Evolutionary conservation across 2,329 filamentous ascomycete species (phyloP).

Genomic region (Aspergillus aculeatinus): DNA sequence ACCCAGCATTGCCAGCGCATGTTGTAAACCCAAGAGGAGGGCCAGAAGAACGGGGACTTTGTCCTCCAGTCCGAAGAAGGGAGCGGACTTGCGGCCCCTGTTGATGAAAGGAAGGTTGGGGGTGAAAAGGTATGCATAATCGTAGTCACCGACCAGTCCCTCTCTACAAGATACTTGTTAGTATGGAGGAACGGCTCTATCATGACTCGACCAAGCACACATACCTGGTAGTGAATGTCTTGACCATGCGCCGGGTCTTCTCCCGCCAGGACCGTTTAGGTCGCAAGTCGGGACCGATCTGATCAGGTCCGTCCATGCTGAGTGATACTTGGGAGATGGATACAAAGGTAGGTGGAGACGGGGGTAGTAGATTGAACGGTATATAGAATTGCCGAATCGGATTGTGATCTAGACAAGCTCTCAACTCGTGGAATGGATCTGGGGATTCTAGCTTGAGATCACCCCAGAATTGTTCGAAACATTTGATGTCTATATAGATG

Average conservation of each 20-base stretch:
- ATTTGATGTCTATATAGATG: conserved; percentile 7
- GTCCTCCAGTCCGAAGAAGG: conserved; percentile 70
- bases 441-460: conserved; percentile 4
- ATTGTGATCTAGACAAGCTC: not conserved
- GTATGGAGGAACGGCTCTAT: not conserved
- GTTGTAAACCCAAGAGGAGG: conserved; percentile 67
- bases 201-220: not conserved
- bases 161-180: conserved; percentile 45
- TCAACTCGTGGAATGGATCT: not conserved
- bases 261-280: conserved; percentile 40
- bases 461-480: not conserved
- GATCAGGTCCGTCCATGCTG: conserved; percentile 40
- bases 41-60: conserved; percentile 67
- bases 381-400: not conserved
- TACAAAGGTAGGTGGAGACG: not conserved
- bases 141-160: conserved; percentile 79
- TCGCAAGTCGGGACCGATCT: conserved; percentile 43
- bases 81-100: conserved; percentile 56
- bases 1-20: conserved; percentile 66
- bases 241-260: conserved; percentile 33
- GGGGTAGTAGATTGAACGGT: not conserved
- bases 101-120: conserved; percentile 81
- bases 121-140: conserved; percentile 85
- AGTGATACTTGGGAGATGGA: not conserved
- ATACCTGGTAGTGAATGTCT: conserved; percentile 45